Base-by-base conservation (phyloP, 2,329 filamentous ascomycete species). In the Sclerotinia subarctica region DNA sequence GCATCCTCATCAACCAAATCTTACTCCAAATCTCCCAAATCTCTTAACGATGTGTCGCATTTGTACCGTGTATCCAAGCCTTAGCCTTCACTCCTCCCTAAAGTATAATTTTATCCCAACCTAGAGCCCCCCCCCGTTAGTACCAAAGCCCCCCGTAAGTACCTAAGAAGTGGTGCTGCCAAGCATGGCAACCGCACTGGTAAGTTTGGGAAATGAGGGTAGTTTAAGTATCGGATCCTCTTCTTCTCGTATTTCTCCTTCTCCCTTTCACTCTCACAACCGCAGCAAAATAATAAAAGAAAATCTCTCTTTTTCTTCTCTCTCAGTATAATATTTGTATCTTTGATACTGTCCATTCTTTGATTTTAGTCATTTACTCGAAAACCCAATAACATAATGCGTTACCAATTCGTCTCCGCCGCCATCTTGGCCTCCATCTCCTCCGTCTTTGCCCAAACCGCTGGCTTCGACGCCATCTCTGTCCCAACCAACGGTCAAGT, bases 401-500 rank as follows among this genome's bases (percentile, higher is more conserved):
- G 69, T 70, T 75, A 69, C 71, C 72, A 73, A 42, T 72, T 69
- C 68, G 57, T 75, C 57, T 70, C 73, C 46, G 71, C 72, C 52
- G 73, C 74, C 69, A 38, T 75, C 46, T 62, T 74, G 69, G 74
- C 74, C 13, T 69, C 74, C 68, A 65, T 70, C 19, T 71, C 75
- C 15, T 69, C 72, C 44, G 75, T 70, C 71, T 71, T 85, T 69
- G 86, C 85, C 68, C 84, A 86, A 78, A 84, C 82, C 60, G 68
- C 78, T n/a, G 82, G 82, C 75, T 89, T 88, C 79, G 81, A 87
- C 76, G 77, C 81, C 75, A 80, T 89, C 76, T 80, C 75, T 73
- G 78, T 78, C 69, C 87, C 87, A 69, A 71, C 74, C 44, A 52
- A 79, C 64, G 78, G 78, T 73, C 77, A 84, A 77, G 69, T 77